Percentiles rank a stretch among this genome's conserved stretches.
Evolutionary conservation across 495 filamentous ascomycete genomes (phyloP).

Genomic region (Sporormia fimetaria): DNA sequence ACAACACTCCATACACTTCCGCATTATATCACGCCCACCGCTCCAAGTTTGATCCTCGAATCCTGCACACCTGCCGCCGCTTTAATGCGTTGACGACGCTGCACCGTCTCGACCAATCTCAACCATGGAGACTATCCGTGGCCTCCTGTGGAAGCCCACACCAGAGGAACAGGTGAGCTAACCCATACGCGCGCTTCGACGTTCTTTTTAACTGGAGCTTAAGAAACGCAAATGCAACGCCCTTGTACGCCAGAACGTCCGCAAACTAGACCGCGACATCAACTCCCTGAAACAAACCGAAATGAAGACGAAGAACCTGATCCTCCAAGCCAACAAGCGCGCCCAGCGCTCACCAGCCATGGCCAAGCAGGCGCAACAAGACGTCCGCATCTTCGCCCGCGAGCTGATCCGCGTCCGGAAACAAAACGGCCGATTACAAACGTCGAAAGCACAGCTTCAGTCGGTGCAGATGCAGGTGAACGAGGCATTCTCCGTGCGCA

Average conservation of each 20-base stretch:
- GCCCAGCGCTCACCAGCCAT: conserved; percentile 65
- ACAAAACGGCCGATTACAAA: conserved; percentile 59
- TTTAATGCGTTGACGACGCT: neutral
- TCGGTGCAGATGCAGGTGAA: conserved; percentile 97
- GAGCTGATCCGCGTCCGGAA: conserved; percentile 77
- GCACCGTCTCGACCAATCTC: neutral
- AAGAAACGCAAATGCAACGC: conserved; percentile 93
- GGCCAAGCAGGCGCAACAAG: conserved; percentile 59
- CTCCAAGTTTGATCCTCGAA: neutral
- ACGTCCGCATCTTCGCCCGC: conserved; percentile 75
- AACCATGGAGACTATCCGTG: conserved; percentile 73
- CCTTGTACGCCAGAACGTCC: conserved; percentile 80
- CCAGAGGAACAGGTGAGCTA: conserved; percentile 68
- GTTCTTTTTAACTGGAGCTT: neutral
- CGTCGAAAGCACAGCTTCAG: conserved; percentile 81
- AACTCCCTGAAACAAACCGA: conserved; percentile 60
- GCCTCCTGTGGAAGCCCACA: conserved; percentile 84
- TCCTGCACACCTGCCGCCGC: neutral
- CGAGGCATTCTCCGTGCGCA: conserved; percentile 88
- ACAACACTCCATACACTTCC: too few relatives aligned
- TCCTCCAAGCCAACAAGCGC: conserved; percentile 66
- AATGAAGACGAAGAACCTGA: conserved; percentile 72
- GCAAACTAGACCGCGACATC: conserved; percentile 93
- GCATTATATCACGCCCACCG: neutral
- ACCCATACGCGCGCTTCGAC: neutral